Base-by-base conservation (phyloP, 2,329 filamentous ascomycete species). In the Grosmannia penicillata region DNA sequence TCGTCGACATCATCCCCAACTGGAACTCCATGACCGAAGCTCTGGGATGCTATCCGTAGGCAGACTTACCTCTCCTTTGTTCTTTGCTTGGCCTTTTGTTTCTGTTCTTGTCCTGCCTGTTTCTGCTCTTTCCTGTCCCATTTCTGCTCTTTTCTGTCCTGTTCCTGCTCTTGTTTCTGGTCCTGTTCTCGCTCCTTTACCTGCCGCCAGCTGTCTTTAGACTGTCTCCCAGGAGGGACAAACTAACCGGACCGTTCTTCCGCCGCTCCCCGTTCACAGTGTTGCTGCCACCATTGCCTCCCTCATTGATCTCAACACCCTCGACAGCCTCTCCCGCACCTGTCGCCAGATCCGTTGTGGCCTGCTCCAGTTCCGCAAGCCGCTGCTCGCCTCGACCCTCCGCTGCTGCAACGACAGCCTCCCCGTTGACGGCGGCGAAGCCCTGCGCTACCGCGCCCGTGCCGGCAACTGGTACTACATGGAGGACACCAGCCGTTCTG, bases 281-380 rank as follows among this genome's bases (percentile, higher is more conserved):
- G 75, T 94, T 53, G 75, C 82, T 49, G 73, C 76, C 46, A 72
- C 79, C 49, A 72, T 95, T 47, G 81, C 82, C 35, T 71, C 75
- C 24, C 71, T 73, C 48, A 75, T 95, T 54, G 89, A 96, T 55
- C 72, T 94, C 36, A 94, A 89, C 56, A 80, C 83, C 13, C 72
- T 95, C 50, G 79, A 93, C 56, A 77, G 79, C 46, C 73, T 96
- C 17, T 82, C 87, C 37, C 74, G 73, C 39, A 86, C 84, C 39
- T 93, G 85, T 56, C 82, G 80, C 37, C 77, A 82, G 52, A 74
- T 93, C 45, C 82, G 82, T 48, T 68, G 70, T 40, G 82, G 78
- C 47, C 70, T 96, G 19, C 63, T 93, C 31, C 82, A 86, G 49
- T 87, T 83, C 57, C 79, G 84, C 51, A 67, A 65, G 36, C 74